Conservation (phyloP, 805 yeast genomes). For the Vanderwaltozyma tropicalis region DNA sequence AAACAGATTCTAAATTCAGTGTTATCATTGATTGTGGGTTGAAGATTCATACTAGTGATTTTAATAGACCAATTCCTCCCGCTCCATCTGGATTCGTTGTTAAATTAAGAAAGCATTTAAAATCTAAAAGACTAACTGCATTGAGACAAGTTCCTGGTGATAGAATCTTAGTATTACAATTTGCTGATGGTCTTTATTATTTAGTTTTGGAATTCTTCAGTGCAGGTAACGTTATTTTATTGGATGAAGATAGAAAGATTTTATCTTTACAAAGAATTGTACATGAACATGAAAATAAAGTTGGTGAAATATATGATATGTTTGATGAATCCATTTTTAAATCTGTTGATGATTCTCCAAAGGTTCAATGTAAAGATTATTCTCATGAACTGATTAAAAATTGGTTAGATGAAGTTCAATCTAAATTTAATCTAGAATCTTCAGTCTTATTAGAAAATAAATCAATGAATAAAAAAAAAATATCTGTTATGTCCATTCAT, state of each 20-base stretch:
- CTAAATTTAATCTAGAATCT: conserved; percentile 7
- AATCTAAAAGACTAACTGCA: conserved; percentile 63
- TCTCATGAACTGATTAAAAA: conserved; percentile 11
- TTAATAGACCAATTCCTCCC: conserved; percentile 68
- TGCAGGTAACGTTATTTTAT: conserved; percentile 79
- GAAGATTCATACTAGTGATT: conserved; percentile 67
- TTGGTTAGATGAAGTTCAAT: conserved; percentile 24
- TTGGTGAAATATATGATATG: conserved; percentile 59
- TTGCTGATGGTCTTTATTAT: conserved; percentile 70
- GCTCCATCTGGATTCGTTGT: conserved; percentile 79
- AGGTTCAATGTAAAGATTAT: conserved; percentile 2
- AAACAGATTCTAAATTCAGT: conserved; percentile 71
- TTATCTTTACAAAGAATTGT: conserved; percentile 71
- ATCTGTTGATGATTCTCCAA: conserved; percentile 4
- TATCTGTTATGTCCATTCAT: conserved; percentile 50
- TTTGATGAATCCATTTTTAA: conserved; percentile 44
- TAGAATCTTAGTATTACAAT: conserved; percentile 72
- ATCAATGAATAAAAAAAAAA: conserved; percentile 25
- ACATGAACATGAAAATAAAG: conserved; percentile 58
- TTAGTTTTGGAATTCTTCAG: conserved; percentile 86
- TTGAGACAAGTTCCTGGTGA: conserved; percentile 70
- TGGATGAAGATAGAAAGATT: conserved; percentile 60
- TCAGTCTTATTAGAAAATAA: conserved; percentile 2
- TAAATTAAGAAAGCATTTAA: conserved; percentile 78
- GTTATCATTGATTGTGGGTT: conserved; percentile 81